Percentiles rank a stretch among this genome's conserved stretches.
Evolutionary conservation across 2,329 filamentous ascomycete genomes (phyloP).

Genomic region (Sporothrix luriei): DNA sequence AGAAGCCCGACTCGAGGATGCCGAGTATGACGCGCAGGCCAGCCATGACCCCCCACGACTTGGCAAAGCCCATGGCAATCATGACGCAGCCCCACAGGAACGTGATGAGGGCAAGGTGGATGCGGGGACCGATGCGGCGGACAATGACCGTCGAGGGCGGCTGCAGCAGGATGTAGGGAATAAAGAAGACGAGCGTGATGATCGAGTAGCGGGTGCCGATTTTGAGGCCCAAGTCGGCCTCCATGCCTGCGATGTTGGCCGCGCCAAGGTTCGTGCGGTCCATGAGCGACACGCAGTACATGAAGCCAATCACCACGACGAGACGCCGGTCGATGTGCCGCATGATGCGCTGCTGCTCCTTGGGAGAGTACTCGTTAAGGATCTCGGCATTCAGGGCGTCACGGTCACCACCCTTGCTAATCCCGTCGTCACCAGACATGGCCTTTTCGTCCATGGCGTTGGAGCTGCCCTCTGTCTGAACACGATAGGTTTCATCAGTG

Average conservation of each 20-base stretch:
- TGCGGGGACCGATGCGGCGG: slow-evolving; percentile 65
- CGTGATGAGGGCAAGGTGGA: slow-evolving; percentile 58
- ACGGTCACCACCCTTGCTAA: background rate
- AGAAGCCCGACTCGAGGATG: slow-evolving; percentile 69
- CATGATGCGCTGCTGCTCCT: slow-evolving; percentile 69
- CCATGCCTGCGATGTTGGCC: slow-evolving; percentile 70
- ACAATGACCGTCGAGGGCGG: slow-evolving; percentile 70
- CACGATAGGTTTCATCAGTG: slow-evolving; percentile 33
- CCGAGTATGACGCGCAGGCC: slow-evolving; percentile 63
- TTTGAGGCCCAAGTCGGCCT: slow-evolving; percentile 49
- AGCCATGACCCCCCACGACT: slow-evolving; percentile 55
- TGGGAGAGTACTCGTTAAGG: slow-evolving; percentile 55
- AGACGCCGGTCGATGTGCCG: slow-evolving; percentile 68
- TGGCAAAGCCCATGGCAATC: slow-evolving; percentile 67
- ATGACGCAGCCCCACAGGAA: slow-evolving; percentile 63
- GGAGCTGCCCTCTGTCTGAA: slow-evolving; percentile 36
- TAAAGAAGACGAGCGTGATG: slow-evolving; percentile 72
- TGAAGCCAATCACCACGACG: slow-evolving; percentile 61
- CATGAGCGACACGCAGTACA: slow-evolving; percentile 78
- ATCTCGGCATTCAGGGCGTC: slow-evolving; percentile 30
- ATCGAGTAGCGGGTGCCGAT: slow-evolving; percentile 59
- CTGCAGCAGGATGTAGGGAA: slow-evolving; percentile 72
- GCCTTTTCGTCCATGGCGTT: slow-evolving; percentile 27
- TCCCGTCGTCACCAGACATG: background rate
- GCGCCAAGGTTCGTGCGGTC: slow-evolving; percentile 76